Percentiles rank a stretch among this genome's conserved stretches.
phyloP scores from a whole-genome alignment of 2,329 filamentous ascomycete species.

The Paramyrothecium sp. region DNA sequence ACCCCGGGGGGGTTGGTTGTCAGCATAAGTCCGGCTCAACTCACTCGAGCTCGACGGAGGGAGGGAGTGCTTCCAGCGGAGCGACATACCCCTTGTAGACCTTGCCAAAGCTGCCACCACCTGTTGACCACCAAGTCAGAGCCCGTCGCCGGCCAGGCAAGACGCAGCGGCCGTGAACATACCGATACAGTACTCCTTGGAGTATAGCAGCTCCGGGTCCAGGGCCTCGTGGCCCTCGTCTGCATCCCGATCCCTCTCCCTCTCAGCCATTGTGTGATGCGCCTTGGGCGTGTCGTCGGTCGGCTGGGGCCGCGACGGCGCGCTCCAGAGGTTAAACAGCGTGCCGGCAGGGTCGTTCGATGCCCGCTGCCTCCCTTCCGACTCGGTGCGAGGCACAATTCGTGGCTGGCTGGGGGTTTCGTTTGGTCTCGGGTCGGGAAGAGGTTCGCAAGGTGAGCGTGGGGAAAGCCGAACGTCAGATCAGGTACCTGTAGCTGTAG shows the following conservation, averaged over 20 bases:
- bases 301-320: conserved; percentile 1
- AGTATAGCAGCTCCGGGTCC: conserved; percentile 90
- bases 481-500: background rate
- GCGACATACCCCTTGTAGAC: conserved; percentile 86
- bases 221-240: conserved; percentile 50
- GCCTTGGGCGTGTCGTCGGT: background rate
- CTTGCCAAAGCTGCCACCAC: conserved; percentile 96
- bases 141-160: background rate
- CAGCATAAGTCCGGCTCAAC: too few species aligned
- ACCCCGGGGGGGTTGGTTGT: background rate
- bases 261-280: conserved; percentile 43
- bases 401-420: background rate
- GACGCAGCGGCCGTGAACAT: conserved; percentile 24
- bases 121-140: conserved; percentile 38
- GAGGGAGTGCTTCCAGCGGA: background rate
- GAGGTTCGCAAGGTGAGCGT: too few species aligned
- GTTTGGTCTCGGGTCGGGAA: too few species aligned
- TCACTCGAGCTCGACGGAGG: conserved; percentile 6
- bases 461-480: too few species aligned
- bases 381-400: background rate
- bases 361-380: background rate
- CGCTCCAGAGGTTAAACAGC: conserved; percentile 1
- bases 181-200: conserved; percentile 89
- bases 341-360: background rate
- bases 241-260: conserved; percentile 45